phyloP scores from a whole-genome alignment of 108 stramenopile species.

The Skeletonema tropicum region DNA sequence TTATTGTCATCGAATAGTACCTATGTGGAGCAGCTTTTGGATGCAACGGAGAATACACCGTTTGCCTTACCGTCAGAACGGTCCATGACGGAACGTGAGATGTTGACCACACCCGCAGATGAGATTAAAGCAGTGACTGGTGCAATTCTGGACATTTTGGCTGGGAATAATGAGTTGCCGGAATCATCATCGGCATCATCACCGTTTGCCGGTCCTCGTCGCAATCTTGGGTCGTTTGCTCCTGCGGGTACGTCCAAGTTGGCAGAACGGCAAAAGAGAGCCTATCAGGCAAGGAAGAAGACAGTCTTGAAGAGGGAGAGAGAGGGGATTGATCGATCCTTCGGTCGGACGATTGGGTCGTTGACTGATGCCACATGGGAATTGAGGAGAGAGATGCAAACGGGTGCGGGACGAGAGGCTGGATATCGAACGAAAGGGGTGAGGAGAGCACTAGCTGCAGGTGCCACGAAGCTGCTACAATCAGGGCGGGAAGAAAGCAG shows the following conservation, averaged over 20 bases:
- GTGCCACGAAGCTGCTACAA: slow-evolving; percentile 50
- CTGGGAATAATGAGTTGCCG: slow-evolving; percentile 35
- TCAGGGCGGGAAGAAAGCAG: slow-evolving; percentile 42
- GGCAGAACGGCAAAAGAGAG: slow-evolving; percentile 58
- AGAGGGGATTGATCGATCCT: slow-evolving; percentile 58
- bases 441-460: slow-evolving; percentile 58
- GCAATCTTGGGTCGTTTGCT: slow-evolving; percentile 57
- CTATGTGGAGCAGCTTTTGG: slow-evolving; percentile 43
- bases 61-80: slow-evolving; percentile 40
- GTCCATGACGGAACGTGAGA: slow-evolving; percentile 18
- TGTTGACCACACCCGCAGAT: slow-evolving; percentile 69
- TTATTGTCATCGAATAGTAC: slow-evolving; percentile 46
- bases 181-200: slow-evolving; percentile 12
- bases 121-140: slow-evolving; percentile 74
- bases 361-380: slow-evolving; percentile 79
- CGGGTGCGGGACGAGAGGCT: slow-evolving; percentile 64
- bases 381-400: slow-evolving; percentile 67
- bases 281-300: slow-evolving; percentile 67
- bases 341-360: slow-evolving; percentile 51
- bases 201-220: slow-evolving; percentile 21
- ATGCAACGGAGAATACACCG: slow-evolving; percentile 33
- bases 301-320: slow-evolving; percentile 62
- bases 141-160: slow-evolving; percentile 70
- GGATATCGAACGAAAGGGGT: slow-evolving; percentile 74
- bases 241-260: slow-evolving; percentile 55